A percentile compares a stretch with the other conserved stretches of the same genome.
Conservation (phyloP, 2,329 filamentous ascomycete genomes). For the Ophiocordyceps polyrhachis-furcata region DNA sequence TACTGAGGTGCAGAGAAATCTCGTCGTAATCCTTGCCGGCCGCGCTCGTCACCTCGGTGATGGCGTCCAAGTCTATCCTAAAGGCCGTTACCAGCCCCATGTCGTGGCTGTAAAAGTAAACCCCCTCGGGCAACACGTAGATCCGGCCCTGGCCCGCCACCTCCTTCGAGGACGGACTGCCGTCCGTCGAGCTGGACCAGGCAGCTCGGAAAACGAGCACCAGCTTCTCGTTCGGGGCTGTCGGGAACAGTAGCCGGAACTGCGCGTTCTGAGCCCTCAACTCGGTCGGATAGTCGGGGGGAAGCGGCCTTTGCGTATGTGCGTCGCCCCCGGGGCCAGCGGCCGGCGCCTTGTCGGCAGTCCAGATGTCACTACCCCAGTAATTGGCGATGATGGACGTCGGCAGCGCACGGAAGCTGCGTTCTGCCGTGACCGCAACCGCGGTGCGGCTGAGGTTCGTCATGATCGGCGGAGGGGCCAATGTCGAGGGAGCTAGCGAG, state of each 20-base stretch:
- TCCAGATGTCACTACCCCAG: slow-evolving; percentile 80
- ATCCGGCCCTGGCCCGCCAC: slow-evolving; percentile 53
- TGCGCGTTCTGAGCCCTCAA: slow-evolving; percentile 78
- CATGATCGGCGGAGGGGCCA: slow-evolving; percentile 64
- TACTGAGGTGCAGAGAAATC: slow-evolving; percentile 59
- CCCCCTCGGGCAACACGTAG: slow-evolving; percentile 69
- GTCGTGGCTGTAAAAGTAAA: slow-evolving; percentile 95
- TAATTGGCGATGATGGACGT: slow-evolving; percentile 81
- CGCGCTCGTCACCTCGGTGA: slow-evolving; percentile 77
- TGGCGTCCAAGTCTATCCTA: slow-evolving; percentile 52
- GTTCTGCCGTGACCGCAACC: slow-evolving; percentile 62
- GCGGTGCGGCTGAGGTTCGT: slow-evolving; percentile 79
- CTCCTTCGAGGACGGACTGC: slow-evolving; percentile 20
- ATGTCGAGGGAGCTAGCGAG: slow-evolving; percentile 60
- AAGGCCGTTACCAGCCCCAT: slow-evolving; percentile 80
- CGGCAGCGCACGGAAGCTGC: slow-evolving; percentile 54
- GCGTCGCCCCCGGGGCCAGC: slow-evolving; percentile 9
- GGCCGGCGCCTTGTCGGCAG: slow-evolving; percentile 11
- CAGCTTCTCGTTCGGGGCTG: slow-evolving; percentile 59
- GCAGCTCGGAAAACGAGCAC: slow-evolving; percentile 85
- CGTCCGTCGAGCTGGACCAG: slow-evolving; percentile 42
- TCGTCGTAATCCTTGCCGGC: slow-evolving; percentile 86
- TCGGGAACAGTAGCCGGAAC: slow-evolving; percentile 79
- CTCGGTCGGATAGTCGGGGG: slow-evolving; percentile 59
- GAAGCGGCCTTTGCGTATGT: slow-evolving; percentile 38